Base-by-base conservation (phyloP, 805 yeast species). In the Kuraishia molischiana region DNA sequence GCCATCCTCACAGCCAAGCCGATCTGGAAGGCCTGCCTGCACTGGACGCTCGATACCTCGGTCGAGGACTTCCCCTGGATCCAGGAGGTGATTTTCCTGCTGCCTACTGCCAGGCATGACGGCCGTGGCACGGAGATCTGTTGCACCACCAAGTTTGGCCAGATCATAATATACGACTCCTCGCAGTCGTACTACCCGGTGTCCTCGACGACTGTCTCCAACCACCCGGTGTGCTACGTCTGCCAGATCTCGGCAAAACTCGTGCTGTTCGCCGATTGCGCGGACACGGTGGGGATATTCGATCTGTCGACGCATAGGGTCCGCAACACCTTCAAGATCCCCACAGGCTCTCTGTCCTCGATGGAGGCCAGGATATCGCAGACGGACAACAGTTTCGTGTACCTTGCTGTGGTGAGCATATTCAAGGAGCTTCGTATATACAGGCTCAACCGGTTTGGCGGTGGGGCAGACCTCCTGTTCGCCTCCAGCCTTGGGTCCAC, bases 31-130 rank as follows among this genome's bases (percentile, higher is more conserved):
- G 52, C 51, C 4, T 39, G 44, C 13, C 33, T 35, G 5, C 18
- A 32, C 22, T 29, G 36, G 29, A 38, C 38, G 44, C 17, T 8
- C 15, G 29, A 11, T 33, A 22, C 19, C 34, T 32, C 13, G 17
- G 40, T 32, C 17, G 50, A 47, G 4, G 54, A 51, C 4, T 52
- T 53, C 37, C 41, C 49, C 3, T 53, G 58, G 58, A 40, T 51
- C 24, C 50, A 52, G 21, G 54, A 49, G 18, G 55, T 51, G 4
- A 39, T 42, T 2, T 41, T 48, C 15, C 11, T 51, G 3, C 26
- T 32, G 10, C 26, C 34, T 13, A 20, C 21, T 10, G 14, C 14
- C 9, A n/a, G n/a, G n/a, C n/a, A n/a, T n/a, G 20, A 20, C 5
- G 33, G 19, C 6, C 13, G 15, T 19, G 8, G 13, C n/a, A 24